These are phyloP conservation scores for Trichoderma polysporum DNA, from an alignment of 2,329 filamentous ascomycete species.

Conservation along the genomic window DNA sequence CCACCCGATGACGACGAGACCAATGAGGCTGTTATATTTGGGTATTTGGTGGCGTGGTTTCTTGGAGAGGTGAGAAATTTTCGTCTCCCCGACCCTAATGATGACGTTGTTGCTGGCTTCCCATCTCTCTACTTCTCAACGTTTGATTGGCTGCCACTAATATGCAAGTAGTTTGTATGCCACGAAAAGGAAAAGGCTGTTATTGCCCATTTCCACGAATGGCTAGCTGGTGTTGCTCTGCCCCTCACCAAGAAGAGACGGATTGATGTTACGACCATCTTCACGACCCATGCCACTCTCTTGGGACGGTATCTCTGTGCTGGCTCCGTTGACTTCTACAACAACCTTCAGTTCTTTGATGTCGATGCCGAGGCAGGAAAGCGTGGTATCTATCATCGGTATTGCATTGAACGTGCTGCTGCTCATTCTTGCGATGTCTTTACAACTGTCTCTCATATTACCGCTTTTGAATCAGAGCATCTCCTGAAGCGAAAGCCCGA, in stretches of 20 bases:
- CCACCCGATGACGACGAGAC: constrained; percentile 91
- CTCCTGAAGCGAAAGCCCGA: constrained; percentile 96
- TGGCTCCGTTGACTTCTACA: constrained; percentile 98
- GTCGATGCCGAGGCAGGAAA: constrained; percentile 96
- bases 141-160: constrained; percentile 19
- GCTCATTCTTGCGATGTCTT: constrained; percentile 94
- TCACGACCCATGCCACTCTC: constrained; percentile 95
- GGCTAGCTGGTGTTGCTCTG: constrained; percentile 90
- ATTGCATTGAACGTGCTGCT: constrained; percentile 94
- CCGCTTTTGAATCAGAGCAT: constrained; percentile 96
- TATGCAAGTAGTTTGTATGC: constrained; percentile 70
- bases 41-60: constrained; percentile 97
- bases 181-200: constrained; percentile 91
- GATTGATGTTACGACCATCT: constrained; percentile 97
- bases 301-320: constrained; percentile 95
- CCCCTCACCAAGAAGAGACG: constrained; percentile 89
- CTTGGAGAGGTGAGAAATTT: constrained; percentile 77
- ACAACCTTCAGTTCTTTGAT: constrained; percentile 96
- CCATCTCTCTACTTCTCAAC: neutral
- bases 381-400: constrained; percentile 96
- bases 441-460: constrained; percentile 98
- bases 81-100: neutral
- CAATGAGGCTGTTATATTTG: constrained; percentile 96
- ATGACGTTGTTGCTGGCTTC: neutral
- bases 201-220: constrained; percentile 98